Evolutionary conservation across 345 rosid genomes (phyloP).

Genomic region (Salix arbutifolia): DNA sequence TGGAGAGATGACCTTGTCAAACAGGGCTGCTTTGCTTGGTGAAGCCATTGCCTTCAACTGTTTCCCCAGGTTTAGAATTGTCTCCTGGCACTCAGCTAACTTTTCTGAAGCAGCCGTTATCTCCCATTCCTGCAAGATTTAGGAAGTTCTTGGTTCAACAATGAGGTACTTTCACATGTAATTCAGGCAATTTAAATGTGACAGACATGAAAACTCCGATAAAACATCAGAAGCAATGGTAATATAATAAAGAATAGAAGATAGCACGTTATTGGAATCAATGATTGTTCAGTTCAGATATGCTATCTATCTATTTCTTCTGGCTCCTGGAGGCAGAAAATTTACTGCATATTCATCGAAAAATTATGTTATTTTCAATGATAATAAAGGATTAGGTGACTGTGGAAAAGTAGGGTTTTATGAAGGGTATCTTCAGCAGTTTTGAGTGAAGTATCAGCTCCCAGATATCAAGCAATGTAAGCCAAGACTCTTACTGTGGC

Average conservation of each 20-base stretch:
- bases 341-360: not conserved
- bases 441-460: not conserved
- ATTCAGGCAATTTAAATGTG: not conserved
- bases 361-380: not conserved
- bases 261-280: not conserved
- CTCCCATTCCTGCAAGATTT: slow-evolving; percentile 63
- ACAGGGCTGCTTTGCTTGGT: slow-evolving; percentile 51
- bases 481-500: not conserved
- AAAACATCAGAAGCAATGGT: not conserved
- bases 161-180: not conserved
- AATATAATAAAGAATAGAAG: not conserved
- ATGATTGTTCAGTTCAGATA: not conserved
- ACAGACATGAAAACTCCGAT: not conserved
- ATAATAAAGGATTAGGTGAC: not conserved
- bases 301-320: not conserved
- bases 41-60: slow-evolving; percentile 77
- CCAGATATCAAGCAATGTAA: not conserved
- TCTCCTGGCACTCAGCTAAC: slow-evolving; percentile 91
- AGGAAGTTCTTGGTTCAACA: slow-evolving; percentile 8
- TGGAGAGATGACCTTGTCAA: slow-evolving; percentile 45
- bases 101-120: slow-evolving; percentile 87
- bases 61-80: slow-evolving; percentile 78
- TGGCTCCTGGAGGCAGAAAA: not conserved
- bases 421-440: not conserved
- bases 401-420: not conserved